These are phyloP conservation scores for Alternaria longipes DNA, from an alignment of 2,329 filamentous ascomycete genomes.

Conservation along the genomic window DNA sequence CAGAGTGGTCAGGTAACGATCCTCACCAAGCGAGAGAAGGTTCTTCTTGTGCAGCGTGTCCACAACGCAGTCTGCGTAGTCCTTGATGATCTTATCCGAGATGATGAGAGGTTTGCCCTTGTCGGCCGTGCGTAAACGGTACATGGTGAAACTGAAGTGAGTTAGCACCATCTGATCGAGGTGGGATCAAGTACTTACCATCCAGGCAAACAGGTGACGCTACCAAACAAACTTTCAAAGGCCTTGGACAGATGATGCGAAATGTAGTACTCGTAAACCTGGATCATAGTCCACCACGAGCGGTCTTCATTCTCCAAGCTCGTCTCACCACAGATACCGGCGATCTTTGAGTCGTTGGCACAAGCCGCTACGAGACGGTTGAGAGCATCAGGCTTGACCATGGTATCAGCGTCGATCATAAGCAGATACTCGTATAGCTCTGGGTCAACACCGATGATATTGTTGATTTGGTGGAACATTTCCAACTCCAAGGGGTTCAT, in stretches of 20 bases:
- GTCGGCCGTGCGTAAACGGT: conserved; percentile 91
- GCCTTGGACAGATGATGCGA: conserved; percentile 97
- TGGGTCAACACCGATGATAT: conserved; percentile 97
- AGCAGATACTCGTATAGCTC: conserved; percentile 97
- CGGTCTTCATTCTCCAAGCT: conserved; percentile 94
- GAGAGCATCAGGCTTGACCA: conserved; percentile 88
- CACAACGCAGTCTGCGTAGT: conserved; percentile 88
- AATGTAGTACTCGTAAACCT: conserved; percentile 99
- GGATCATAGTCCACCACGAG: conserved; percentile 99
- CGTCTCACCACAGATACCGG: conserved; percentile 96
- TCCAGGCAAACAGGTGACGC: conserved; percentile 97
- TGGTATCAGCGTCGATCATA: conserved; percentile 98
- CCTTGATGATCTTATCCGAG: conserved; percentile 83
- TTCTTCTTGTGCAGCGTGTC: conserved; percentile 98
- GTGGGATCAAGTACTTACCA: conserved; percentile 73
- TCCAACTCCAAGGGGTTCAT: conserved; percentile 98
- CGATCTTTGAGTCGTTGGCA: conserved; percentile 93
- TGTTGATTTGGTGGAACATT: conserved; percentile 99
- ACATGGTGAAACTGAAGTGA: conserved; percentile 90
- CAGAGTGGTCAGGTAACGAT: conserved; percentile 94
- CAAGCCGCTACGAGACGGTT: conserved; percentile 93
- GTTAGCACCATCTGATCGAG: conserved; percentile 24
- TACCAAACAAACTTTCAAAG: conserved; percentile 97
- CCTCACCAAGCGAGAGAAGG: conserved; percentile 89
- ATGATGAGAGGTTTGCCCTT: conserved; percentile 95